A percentile compares a stretch with the other conserved stretches of the same genome.
Conservation (phyloP, 1,139 yeast genomes). For the Sugiyamaella grinbergsii region DNA sequence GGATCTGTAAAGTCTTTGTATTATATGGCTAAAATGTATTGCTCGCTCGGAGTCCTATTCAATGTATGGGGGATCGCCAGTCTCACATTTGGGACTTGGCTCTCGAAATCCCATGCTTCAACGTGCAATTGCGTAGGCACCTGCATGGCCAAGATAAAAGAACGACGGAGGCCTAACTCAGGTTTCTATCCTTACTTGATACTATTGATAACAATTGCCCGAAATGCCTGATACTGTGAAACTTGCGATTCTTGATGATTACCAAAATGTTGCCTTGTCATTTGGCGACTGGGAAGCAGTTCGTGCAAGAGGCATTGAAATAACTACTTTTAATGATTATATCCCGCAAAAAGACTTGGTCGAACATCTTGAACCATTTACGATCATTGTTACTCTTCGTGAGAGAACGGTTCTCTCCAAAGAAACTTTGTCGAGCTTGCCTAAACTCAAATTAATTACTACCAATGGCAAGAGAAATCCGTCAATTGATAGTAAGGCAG, state of each 20-base stretch:
- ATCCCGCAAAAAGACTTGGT: conserved; percentile 21
- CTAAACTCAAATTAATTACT: conserved; percentile 29
- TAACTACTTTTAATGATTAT: conserved; percentile 27
- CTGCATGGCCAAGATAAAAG: neutral
- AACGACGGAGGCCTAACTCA: neutral
- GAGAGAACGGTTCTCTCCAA: conserved; percentile 29
- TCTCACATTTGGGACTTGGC: neutral
- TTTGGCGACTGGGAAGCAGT: conserved; percentile 27
- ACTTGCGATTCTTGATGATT: conserved; percentile 31
- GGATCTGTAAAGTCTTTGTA: too few relatives aligned
- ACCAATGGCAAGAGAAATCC: conserved; percentile 30
- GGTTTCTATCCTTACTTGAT: conserved; percentile 1
- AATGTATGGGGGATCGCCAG: neutral
- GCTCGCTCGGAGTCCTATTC: neutral
- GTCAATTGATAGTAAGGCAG: conserved; percentile 27
- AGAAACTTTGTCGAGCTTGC: conserved; percentile 24
- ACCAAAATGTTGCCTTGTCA: conserved; percentile 26
- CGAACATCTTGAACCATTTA: conserved; percentile 25
- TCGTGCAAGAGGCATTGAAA: conserved; percentile 20
- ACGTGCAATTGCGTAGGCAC: conserved; percentile 9
- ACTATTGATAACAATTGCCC: neutral
- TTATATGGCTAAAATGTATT: too few relatives aligned
- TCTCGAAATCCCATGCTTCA: conserved; percentile 5
- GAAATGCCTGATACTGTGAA: conserved; percentile 4
- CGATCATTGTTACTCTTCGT: conserved; percentile 28